A percentile compares a stretch with the other conserved stretches of the same genome.
phyloP scores from a whole-genome alignment of 2,329 filamentous ascomycete species.

The Sporothrix humicola region DNA sequence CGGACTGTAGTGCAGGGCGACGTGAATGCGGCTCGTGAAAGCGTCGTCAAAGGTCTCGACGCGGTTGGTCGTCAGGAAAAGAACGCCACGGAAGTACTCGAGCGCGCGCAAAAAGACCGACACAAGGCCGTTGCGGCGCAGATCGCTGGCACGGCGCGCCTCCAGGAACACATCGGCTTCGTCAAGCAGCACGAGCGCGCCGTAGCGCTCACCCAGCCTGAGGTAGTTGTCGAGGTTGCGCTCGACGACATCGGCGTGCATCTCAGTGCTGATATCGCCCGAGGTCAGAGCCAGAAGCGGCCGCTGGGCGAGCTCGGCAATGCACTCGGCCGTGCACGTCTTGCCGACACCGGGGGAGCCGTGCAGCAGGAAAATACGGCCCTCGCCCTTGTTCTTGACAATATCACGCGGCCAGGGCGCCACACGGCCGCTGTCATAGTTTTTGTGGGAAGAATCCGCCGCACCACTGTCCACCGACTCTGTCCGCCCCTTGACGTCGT shows the following conservation, averaged over 20 bases:
- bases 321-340: conserved; percentile 60
- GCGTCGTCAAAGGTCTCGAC: conserved; percentile 55
- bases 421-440: conserved; percentile 40
- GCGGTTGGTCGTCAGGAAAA: conserved; percentile 59
- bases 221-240: conserved; percentile 53
- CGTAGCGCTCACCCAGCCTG: conserved; percentile 56
- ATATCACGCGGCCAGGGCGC: conserved; percentile 52
- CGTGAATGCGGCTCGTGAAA: conserved; percentile 57
- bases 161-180: conserved; percentile 67
- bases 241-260: conserved; percentile 48
- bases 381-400: conserved; percentile 56
- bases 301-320: conserved; percentile 57
- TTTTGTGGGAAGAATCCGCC: neutral
- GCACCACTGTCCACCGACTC: neutral
- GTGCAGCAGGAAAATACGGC: conserved; percentile 30
- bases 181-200: conserved; percentile 61
- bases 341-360: conserved; percentile 52
- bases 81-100: conserved; percentile 58
- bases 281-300: conserved; percentile 59
- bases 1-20: conserved; percentile 54
- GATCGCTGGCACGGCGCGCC: conserved; percentile 52
- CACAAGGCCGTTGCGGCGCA: conserved; percentile 55
- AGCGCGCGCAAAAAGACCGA: conserved; percentile 57
- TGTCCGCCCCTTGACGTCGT: conserved; percentile 47
- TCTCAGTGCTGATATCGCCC: conserved; percentile 54